Conservation (phyloP, 129 eudicot species). For the Glebionis coronaria region DNA sequence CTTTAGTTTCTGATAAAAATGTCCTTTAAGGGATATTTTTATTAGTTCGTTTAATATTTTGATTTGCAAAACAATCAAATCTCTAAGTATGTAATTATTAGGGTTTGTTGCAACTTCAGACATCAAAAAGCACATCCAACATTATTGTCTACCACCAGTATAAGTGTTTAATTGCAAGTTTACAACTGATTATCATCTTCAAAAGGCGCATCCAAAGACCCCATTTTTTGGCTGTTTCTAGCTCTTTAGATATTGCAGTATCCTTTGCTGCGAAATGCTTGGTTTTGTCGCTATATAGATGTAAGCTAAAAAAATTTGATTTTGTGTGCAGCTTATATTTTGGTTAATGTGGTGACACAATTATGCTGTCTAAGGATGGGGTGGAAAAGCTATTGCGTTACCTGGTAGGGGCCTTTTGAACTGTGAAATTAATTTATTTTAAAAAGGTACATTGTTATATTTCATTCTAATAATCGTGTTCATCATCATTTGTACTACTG, state of each 20-base stretch:
- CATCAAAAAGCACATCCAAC: background rate
- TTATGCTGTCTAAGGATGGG: conserved; percentile 24
- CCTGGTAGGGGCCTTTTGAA: conserved; percentile 28
- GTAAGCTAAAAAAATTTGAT: conserved; percentile 15
- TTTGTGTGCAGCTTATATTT: conserved; percentile 19
- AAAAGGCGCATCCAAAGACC: background rate
- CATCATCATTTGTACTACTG: conserved; percentile 1
- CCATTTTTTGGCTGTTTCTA: conserved; percentile 1
- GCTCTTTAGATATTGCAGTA: background rate
- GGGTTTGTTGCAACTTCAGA: background rate
- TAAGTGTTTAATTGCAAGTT: background rate
- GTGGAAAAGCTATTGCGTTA: conserved; percentile 26
- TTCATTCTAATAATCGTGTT: conserved; percentile 8
- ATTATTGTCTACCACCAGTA: background rate
- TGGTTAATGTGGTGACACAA: conserved; percentile 16
- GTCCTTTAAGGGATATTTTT: background rate
- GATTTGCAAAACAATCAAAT: background rate
- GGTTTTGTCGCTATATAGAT: background rate
- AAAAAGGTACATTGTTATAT: background rate
- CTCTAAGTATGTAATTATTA: background rate
- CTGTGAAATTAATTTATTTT: background rate
- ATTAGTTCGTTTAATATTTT: background rate
- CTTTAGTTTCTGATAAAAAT: too few species aligned
- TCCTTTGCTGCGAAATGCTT: background rate
- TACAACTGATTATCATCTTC: background rate